Evolutionary conservation across 129 eudicot species (phyloP).

Genomic region (Centella asiatica): DNA sequence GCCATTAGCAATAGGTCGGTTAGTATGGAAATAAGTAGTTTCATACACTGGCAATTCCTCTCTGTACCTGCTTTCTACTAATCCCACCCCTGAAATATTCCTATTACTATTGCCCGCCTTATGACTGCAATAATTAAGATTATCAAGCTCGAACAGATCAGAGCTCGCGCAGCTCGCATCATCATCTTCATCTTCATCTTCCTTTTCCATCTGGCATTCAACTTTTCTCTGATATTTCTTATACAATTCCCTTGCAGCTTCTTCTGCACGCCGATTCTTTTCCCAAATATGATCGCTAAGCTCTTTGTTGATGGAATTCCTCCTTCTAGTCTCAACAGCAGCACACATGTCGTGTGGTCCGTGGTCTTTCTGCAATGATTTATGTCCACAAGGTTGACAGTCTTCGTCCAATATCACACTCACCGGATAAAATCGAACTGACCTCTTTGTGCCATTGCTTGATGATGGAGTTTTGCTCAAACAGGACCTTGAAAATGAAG

Average conservation of each 20-base stretch:
- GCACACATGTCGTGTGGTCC: background rate
- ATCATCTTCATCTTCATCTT: constrained; percentile 39
- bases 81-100: constrained; percentile 35
- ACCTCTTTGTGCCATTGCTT: constrained; percentile 28
- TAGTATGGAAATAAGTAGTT: constrained; percentile 52
- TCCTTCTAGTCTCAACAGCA: background rate
- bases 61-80: too few species aligned
- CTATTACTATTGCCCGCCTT: background rate
- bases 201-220: constrained; percentile 17
- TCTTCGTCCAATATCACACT: constrained; percentile 66
- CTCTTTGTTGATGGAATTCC: constrained; percentile 20
- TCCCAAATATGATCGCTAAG: constrained; percentile 27
- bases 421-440: constrained; percentile 62
- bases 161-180: constrained; percentile 66
- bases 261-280: constrained; percentile 46
- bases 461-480: constrained; percentile 68
- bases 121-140: too few species aligned
- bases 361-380: constrained; percentile 13
- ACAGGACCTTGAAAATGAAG: constrained; percentile 77
- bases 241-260: constrained; percentile 57
- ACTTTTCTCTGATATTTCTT: constrained; percentile 47
- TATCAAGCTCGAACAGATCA: constrained; percentile 78
- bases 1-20: constrained; percentile 27
- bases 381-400: constrained; percentile 55
- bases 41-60: constrained; percentile 61